These are phyloP conservation scores for Colletotrichum sublineola DNA, from an alignment of 2,329 filamentous ascomycete species.

Conservation along the genomic window DNA sequence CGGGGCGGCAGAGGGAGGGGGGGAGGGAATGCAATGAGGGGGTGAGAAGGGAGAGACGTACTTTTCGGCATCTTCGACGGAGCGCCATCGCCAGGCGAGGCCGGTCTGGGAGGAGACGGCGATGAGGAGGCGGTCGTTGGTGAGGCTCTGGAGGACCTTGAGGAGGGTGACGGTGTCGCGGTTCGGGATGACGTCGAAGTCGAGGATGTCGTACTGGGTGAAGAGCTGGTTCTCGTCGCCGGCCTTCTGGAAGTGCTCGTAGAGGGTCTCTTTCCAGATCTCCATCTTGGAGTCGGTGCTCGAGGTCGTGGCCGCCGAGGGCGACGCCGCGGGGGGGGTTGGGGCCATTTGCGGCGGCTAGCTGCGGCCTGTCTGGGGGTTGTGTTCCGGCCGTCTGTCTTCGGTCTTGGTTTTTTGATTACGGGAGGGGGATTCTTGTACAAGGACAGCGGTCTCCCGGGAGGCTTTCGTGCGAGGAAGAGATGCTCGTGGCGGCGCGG, in stretches of 20 bases:
- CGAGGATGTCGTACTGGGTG: constrained; percentile 70
- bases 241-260: constrained; percentile 66
- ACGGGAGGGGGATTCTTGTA: neutral
- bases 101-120: constrained; percentile 59
- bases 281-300: constrained; percentile 57
- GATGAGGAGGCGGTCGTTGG: constrained; percentile 71
- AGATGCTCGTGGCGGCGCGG: neutral
- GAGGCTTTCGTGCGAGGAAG: neutral
- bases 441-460: neutral
- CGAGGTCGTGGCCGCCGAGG: constrained; percentile 40
- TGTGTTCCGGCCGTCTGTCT: neutral
- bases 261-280: constrained; percentile 69
- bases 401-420: neutral
- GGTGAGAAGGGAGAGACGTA: constrained; percentile 49
- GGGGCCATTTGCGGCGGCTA: constrained; percentile 35
- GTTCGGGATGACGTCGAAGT: constrained; percentile 69
- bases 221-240: constrained; percentile 64
- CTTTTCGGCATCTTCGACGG: constrained; percentile 73
- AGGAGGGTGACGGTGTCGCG: constrained; percentile 68
- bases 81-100: constrained; percentile 70
- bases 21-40: neutral
- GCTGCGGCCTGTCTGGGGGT: neutral
- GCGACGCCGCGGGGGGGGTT: constrained; percentile 29
- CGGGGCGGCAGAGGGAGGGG: neutral
- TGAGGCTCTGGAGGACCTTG: constrained; percentile 68